Base-by-base conservation (phyloP, 2,329 filamentous ascomycete genomes). In the Diaporthe citriasiana region DNA sequence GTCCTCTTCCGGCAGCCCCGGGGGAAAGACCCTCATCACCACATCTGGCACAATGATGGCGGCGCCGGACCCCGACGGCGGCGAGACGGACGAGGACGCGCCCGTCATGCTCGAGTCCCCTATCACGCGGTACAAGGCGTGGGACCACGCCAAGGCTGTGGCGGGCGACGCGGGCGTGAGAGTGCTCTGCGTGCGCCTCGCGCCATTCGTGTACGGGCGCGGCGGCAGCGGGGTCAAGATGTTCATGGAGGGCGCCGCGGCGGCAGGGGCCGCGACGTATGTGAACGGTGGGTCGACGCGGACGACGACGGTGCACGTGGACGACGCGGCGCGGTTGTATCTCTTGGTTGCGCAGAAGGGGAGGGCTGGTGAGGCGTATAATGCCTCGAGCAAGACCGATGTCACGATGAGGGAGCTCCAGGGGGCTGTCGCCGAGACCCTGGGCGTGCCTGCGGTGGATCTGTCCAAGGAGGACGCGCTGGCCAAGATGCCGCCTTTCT, bases 181-280 rank as follows among this genome's bases (percentile, higher is more conserved):
- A 5, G 82, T 84, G 6, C 79, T 76, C 25, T 75, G 79, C 10
- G 78, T 88, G 7, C 81, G 85, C 0, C 79, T 87, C 0, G 79
- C 85, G 4, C 84, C 84, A 0, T 87, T 79, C 35, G 85, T 87
- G 0, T 86, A 87, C 76, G 86, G 86, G 3, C 80, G 80, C 17
- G 84, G 82, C 1, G 84, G 82, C 13, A 83, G 81, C 72, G 82
- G 82, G 35, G 78, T 85, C 33, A 66, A 73, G n/a, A 75, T 82
- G 70, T 80, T 84, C 71, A 81, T 83, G 78, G 25, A 74, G 15
- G 76, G 79, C 6, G 81, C 80, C 13, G 79, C 77, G 1, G 57
- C 45, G 6, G 27, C 57, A 0, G 57, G 57, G 13, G 35, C 25
- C 7, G 70, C 70, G 22, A 22, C 38, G 2, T 72, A 55, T 25